Evolutionary conservation across 2,329 filamentous ascomycete genomes (phyloP), one percentile per base, ranked within the genome.

Genomic region (Sporothrix globosa): DNA sequence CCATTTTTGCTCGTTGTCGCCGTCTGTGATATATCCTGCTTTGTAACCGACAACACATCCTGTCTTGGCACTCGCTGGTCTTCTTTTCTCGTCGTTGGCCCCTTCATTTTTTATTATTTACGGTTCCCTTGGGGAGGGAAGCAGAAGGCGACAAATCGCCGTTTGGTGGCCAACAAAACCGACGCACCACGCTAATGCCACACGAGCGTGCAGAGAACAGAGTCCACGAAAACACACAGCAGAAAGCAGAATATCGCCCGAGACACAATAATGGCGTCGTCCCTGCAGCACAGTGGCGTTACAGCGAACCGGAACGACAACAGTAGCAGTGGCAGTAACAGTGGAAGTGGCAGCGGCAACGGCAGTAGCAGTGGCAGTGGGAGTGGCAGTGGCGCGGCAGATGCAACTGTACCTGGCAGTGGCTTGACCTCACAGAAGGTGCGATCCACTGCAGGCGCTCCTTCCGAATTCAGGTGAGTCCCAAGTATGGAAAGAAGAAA

Each of bases 391-490:
- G 56, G 56, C 56, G 56, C 34, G 27, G 27, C 27, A 58, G 30
- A 24, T 24, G 56, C 19, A 44, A 34, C 34, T 24, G 56, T 9
- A 58, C 11, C 13, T 7, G 54, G 4, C n/a, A 34, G 27, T 21
- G 56, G 56, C 56, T 41, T 34, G 14, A n/a, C 27, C 53, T 34
- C 27, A 30, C 53, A 34, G n/a, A 61, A 44, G 21, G 56, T 30
- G 56, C 56, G 30, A 60, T 21, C 56, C 56, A 21, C 56, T n/a
- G 27, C 53, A 24, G 14, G 56, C 56, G n/a, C 56, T 24, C 56
- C 56, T 61, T 61, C 56, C 34, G 56, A 61, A 11, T 44, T 44
- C 41, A 61, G 56, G 56, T 61, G 56, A 61, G 56, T 61, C 21
- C 56, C 2, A 9, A 50, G 5, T 50, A 50, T n/a, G 48, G 48